Base-by-base conservation (phyloP, 352 stramenopile genomes). In the Aphanomyces stellatus region DNA sequence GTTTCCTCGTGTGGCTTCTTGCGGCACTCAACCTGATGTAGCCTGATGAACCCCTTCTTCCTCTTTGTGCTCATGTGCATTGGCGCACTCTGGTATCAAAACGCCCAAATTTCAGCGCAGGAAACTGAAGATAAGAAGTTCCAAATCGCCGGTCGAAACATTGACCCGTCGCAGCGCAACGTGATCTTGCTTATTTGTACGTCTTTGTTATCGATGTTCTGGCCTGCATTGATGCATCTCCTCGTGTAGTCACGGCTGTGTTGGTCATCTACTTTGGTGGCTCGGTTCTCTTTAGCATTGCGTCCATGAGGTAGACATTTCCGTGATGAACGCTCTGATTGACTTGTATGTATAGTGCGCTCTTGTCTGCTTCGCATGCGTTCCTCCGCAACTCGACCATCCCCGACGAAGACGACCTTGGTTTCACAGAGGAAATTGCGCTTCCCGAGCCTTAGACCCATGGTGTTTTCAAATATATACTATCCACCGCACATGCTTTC, bases 221-320 rank as follows among this genome's bases (percentile, higher is more conserved):
- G 2, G 59, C 17, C 19, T 0, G 24, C 40, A 25, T 66, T 41
- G 0, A 30, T 22, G 22, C 43, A 22, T 51, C n/a, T 63, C 19
- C 69, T 48, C 13, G 48, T 6, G 7, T 65, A 92, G 83, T 92
- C 48, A 91, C 81, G 35, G 66, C 86, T 49, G 74, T 72, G 19
- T 79, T 94, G 34, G 82, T 94, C 65, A 78, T 94, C 34, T 75
- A 92, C 37, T 94, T 94, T 40, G 85, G 85, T 65, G 85, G 85
- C 40, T 92, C 83, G 3, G 90, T 94, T 49, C 73, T 94, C n/a
- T 91, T 94, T 61, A 91, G 83, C 37, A 91, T 94, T 65, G 89
- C 79, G 70, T 87, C 78, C 37, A 81, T 84, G 40, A 94, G 85
- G 85, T 94, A 75, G 62, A 34, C 17, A 27, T 49, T 40, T 34